Base-by-base conservation (phyloP, 2,329 filamentous ascomycete genomes). In the Calonectria ilicicola region DNA sequence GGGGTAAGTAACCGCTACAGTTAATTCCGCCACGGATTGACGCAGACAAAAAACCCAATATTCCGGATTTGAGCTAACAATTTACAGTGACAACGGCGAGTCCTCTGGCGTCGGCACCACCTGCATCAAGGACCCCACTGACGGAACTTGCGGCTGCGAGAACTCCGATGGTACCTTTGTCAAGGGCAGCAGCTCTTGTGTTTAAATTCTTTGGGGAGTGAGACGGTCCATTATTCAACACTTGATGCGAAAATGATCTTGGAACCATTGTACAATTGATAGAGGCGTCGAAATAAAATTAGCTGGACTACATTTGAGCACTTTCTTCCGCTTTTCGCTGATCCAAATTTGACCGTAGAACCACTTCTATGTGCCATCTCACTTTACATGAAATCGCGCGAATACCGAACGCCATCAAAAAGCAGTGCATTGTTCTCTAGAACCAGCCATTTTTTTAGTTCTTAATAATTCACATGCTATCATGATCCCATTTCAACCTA, bases 81-180 rank as follows among this genome's bases (percentile, higher is more conserved):
- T 5, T 15, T 27, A 0, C 32, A 79, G 77, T 21, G 42, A 56
- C 42, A 76, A 76, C 23, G 76, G 77, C 42, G 72, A 76, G 44
- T 74, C 70, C 19, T 74, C 72, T 3, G 77, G 77, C 15, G 77
- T 78, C 40, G 77, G 77, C 1, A 78, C 77, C 14, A 72, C 67
- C 26, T 79, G 77, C 35, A 79, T 79, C 75, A 79, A 73, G 68
- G 69, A 72, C 32, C 76, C 77, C 6, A 75, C 73, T 1, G 76
- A 79, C 6, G 77, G 77, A 9, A 73, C 58, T 4, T 79, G 77
- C 8, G 77, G 77, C 5, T 79, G 77, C 8, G 77, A 79, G 70
- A 79, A 79, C 65, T 79, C 77, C 2, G 72, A 77, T 14, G 77
- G 77, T 8, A 72, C 56, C 4, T 79, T 79, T 8, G 56, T 79